Evolutionary conservation across 805 yeast genomes (phyloP).

Genomic region (Metschnikowia lunata): DNA sequence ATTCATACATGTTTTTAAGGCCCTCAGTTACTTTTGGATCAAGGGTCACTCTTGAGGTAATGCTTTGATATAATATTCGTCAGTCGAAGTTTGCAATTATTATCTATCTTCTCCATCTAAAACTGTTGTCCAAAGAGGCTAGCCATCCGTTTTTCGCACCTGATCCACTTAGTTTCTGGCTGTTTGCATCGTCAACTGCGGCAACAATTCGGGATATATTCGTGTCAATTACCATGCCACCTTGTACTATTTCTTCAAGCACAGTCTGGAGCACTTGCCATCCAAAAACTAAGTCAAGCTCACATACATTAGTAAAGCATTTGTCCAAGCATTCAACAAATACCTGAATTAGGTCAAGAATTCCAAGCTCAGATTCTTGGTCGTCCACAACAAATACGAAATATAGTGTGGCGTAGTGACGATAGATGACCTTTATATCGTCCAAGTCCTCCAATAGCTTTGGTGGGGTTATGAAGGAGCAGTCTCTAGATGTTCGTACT

Average conservation of each 20-base stretch:
- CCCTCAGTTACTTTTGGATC: not conserved
- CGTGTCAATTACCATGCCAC: constrained; percentile 97
- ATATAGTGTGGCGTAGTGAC: constrained; percentile 93
- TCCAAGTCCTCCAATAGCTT: constrained; percentile 66
- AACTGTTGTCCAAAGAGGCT: constrained; percentile 21
- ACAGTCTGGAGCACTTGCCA: constrained; percentile 96
- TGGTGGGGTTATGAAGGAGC: constrained; percentile 89
- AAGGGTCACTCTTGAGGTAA: not conserved
- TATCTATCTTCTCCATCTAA: constrained; percentile 13
- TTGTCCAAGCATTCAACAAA: constrained; percentile 92
- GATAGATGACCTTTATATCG: constrained; percentile 82
- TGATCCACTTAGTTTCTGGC: constrained; percentile 36
- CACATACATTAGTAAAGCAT: constrained; percentile 93
- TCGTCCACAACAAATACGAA: constrained; percentile 95
- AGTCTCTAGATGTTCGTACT: constrained; percentile 67
- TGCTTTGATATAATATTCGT: too few relatives aligned
- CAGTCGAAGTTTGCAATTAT: too few relatives aligned
- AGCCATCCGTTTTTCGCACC: constrained; percentile 19
- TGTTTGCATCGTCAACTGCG: constrained; percentile 71
- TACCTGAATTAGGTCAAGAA: constrained; percentile 89
- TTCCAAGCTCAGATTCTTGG: constrained; percentile 92
- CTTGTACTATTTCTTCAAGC: constrained; percentile 87
- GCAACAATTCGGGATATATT: constrained; percentile 75
- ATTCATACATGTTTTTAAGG: not conserved
- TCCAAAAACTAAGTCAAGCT: constrained; percentile 93